Evolutionary conservation across 257 asterid species (phyloP).

Genomic region (Schizonepeta tenuifolia): DNA sequence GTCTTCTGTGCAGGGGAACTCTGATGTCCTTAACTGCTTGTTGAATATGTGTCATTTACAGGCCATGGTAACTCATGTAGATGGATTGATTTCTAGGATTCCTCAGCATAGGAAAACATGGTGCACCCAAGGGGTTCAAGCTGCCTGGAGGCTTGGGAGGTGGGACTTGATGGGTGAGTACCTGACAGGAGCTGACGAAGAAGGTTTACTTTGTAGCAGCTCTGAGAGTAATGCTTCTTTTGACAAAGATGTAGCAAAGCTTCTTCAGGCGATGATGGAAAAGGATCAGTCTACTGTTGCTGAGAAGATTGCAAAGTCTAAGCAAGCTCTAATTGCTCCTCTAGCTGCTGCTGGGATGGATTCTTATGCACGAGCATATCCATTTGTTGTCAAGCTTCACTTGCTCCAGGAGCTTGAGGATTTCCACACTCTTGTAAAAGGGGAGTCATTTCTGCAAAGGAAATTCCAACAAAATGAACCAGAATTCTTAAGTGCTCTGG

Average conservation of each 20-base stretch:
- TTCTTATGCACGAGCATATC: constrained; percentile 96
- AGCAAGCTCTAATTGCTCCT: constrained; percentile 97
- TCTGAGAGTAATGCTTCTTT: constrained; percentile 93
- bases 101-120: constrained; percentile 82
- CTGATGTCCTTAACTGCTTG: constrained; percentile 95
- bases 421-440: constrained; percentile 75
- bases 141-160: constrained; percentile 99
- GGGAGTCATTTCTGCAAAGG: constrained; percentile 77
- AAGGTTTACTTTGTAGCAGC: constrained; percentile 84
- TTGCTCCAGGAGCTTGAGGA: constrained; percentile 95
- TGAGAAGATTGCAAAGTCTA: constrained; percentile 79
- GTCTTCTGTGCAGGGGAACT: constrained; percentile 78
- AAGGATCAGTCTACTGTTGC: constrained; percentile 74
- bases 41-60: constrained; percentile 94
- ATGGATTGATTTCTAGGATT: constrained; percentile 83
- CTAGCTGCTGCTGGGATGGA: constrained; percentile 99
- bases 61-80: constrained; percentile 95
- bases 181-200: constrained; percentile 80
- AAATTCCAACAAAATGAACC: constrained; percentile 61
- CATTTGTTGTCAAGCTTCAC: constrained; percentile 95
- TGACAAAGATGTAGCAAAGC: constrained; percentile 94
- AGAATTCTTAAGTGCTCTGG: constrained; percentile 62
- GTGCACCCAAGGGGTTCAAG: constrained; percentile 99
- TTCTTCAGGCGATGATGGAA: constrained; percentile 92
- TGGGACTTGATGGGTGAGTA: constrained; percentile 99